These are phyloP conservation scores for Sphaerulina vaccinii DNA, from an alignment of 2,329 filamentous ascomycete genomes.

Conservation along the genomic window DNA sequence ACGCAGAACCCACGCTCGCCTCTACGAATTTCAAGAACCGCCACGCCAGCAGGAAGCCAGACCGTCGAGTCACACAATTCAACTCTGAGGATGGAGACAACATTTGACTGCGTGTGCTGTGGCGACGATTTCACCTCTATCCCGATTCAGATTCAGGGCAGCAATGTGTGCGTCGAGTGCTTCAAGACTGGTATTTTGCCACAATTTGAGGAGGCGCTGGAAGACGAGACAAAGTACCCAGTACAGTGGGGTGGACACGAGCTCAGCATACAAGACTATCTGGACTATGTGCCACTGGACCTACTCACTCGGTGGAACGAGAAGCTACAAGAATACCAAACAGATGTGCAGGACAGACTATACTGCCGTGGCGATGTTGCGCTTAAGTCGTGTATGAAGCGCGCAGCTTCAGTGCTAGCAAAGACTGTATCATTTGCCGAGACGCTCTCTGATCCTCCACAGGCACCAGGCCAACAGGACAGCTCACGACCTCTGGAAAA, in stretches of 20 bases:
- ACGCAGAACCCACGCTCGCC: background rate
- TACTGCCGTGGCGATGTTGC: slow-evolving; percentile 3
- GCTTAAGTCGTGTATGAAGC: background rate
- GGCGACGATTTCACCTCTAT: background rate
- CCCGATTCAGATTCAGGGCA: background rate
- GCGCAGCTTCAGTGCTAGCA: background rate
- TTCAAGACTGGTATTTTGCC: slow-evolving; percentile 5
- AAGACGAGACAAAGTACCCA: slow-evolving; percentile 8
- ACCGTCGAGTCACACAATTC: background rate
- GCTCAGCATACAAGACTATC: background rate
- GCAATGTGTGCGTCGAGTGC: slow-evolving; percentile 2
- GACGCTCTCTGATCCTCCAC: too few relatives aligned
- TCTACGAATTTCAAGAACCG: too few relatives aligned
- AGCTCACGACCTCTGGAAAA: background rate
- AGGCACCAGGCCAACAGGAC: background rate
- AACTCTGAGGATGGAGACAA: background rate
- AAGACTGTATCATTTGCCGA: background rate
- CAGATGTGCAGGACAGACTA: background rate
- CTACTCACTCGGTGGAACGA: background rate
- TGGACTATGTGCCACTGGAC: background rate
- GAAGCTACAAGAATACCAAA: slow-evolving; percentile 1
- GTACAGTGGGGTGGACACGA: background rate
- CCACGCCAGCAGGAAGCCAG: background rate
- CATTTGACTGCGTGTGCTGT: slow-evolving; percentile 2
- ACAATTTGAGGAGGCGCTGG: slow-evolving; percentile 7